A percentile compares a stretch with the other conserved stretches of the same genome.
These are phyloP conservation scores for Cryphonectria nitschkei DNA, from an alignment of 2,329 filamentous ascomycete species.

Conservation along the genomic window DNA sequence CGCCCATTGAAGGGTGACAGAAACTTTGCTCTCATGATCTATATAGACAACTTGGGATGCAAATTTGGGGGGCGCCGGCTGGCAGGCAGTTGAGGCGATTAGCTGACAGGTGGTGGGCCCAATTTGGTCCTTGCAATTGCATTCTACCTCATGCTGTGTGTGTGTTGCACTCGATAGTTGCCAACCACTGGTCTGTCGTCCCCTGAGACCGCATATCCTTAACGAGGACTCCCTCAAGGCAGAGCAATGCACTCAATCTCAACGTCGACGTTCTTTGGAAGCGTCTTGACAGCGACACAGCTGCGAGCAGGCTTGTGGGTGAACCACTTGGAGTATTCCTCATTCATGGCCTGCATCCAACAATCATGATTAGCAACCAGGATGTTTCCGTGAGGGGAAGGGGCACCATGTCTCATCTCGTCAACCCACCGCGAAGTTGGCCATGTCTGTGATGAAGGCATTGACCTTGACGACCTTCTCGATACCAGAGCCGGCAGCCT, in stretches of 20 bases:
- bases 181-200: no score
- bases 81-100: neutral
- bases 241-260: slow-evolving; percentile 90
- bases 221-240: slow-evolving; percentile 45
- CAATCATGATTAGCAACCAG: neutral
- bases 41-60: neutral
- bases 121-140: neutral
- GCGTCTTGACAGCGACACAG: slow-evolving; percentile 87
- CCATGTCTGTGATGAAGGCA: slow-evolving; percentile 92
- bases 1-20: neutral
- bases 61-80: neutral
- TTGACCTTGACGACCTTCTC: slow-evolving; percentile 86
- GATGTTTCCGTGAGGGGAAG: no score
- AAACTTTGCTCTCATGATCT: neutral
- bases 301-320: slow-evolving; percentile 82
- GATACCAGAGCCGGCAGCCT: slow-evolving; percentile 78
- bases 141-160: slow-evolving; percentile 4
- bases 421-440: slow-evolving; percentile 68
- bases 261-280: slow-evolving; percentile 83
- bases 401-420: neutral
- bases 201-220: neutral
- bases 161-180: neutral
- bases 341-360: slow-evolving; percentile 71
- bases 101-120: neutral
- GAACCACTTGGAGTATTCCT: slow-evolving; percentile 83